Base-by-base conservation (phyloP, 2,329 filamentous ascomycete species). In the Salinomyces thailandicus region DNA sequence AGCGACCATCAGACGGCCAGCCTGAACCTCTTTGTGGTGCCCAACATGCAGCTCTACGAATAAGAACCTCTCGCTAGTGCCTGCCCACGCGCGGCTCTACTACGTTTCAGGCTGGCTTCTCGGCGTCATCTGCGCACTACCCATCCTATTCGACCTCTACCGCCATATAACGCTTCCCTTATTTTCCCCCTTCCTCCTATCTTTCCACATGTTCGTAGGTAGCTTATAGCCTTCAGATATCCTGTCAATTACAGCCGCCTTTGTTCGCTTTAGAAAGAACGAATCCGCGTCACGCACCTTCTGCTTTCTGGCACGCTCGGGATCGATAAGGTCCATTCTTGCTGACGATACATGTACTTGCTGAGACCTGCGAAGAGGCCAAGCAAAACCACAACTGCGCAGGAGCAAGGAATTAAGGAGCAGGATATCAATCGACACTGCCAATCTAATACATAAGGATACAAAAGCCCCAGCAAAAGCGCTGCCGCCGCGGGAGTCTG, bases 151-250 rank as follows among this genome's bases (percentile, higher is more conserved):
- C 20, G n/a, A 26, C 22, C n/a, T n/a, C 9, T 26, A 26, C 22
- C 22, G 22, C 22, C n/a, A 26, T 32, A 32, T 36, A 32, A 35
- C 36, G 35, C 38, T 22, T 37, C 34, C 31, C 31, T 36, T 37
- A 24, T 27, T 29, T 29, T 33, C 42, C 27, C 20, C 11, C 13
- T 33, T 11, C 18, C 31, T 41, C 28, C 33, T 40, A 31, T 33
- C 41, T 22, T 44, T 35, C 28, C 29, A 11, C 18, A 26, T 17
- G 18, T 34, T 35, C 37, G 43, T 50, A 49, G 50, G 45, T 51
- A 53, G 49, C 44, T 42, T 34, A 36, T 37, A 37, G 28, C 31
- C 20, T 28, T 28, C 35, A 19, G 22, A 41, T 37, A 41, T 28
- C 28, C 24, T 19, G 18, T 29, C 31, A 35, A 34, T 35, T 16